phyloP scores from a whole-genome alignment of 1,284 basidiomycete genomes.

The Cutaneotrichosporon cutaneum region DNA sequence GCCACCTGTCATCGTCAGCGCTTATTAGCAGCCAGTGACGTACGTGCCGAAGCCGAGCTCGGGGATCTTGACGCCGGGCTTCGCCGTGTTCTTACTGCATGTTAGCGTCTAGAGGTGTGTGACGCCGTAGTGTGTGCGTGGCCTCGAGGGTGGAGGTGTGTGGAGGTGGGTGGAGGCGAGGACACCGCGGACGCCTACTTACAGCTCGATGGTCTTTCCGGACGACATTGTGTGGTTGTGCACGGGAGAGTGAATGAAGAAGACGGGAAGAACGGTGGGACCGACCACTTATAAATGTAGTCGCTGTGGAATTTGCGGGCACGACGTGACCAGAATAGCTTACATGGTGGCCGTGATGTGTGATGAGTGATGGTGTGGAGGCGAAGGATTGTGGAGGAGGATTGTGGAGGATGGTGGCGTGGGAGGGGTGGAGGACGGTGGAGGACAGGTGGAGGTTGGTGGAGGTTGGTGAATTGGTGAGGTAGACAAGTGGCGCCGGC shows the following conservation, averaged over 20 bases:
- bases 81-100: constrained; percentile 12
- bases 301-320: neutral
- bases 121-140: too few relatives aligned
- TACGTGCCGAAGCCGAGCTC: constrained; percentile 78
- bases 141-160: neutral
- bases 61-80: constrained; percentile 56
- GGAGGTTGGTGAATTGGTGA: too few relatives aligned
- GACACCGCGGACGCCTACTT: too few relatives aligned
- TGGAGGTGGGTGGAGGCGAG: neutral
- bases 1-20: constrained; percentile 5
- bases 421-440: too few relatives aligned
- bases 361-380: too few relatives aligned
- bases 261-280: neutral
- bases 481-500: too few relatives aligned
- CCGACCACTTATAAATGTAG: neutral
- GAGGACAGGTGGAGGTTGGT: too few relatives aligned
- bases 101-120: neutral
- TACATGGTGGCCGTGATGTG: too few relatives aligned
- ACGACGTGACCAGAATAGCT: too few relatives aligned
- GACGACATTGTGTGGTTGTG: constrained; percentile 24
- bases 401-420: too few relatives aligned
- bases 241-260: neutral
- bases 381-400: too few relatives aligned
- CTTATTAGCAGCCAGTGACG: neutral
- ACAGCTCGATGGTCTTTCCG: constrained; percentile 30